Conservation (phyloP, 805 yeast species). For the Tetrapisispora arboricola region DNA sequence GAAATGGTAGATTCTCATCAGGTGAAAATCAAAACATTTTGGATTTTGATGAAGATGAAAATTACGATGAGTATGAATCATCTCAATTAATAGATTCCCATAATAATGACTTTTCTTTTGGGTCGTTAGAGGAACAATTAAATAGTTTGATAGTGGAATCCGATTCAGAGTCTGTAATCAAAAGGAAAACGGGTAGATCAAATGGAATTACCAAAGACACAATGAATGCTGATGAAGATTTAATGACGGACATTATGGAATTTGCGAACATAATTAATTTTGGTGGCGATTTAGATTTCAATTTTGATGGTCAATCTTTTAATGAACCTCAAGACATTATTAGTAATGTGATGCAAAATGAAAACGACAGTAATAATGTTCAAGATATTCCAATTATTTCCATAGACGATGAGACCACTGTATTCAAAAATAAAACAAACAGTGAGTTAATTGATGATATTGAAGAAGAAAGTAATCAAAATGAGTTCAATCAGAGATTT, state of each 20-base stretch:
- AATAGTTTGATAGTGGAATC: slow-evolving; percentile 16
- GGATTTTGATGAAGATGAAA: background rate
- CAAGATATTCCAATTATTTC: background rate
- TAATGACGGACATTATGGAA: slow-evolving; percentile 34
- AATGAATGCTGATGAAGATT: slow-evolving; percentile 22
- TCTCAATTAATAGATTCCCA: background rate
- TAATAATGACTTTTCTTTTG: slow-evolving; percentile 13
- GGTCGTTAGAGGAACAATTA: slow-evolving; percentile 22
- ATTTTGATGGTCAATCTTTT: slow-evolving; percentile 9
- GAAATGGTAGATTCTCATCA: slow-evolving; percentile 26
- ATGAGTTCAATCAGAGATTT: no score
- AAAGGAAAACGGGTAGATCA: background rate
- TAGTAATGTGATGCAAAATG: background rate
- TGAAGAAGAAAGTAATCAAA: no score
- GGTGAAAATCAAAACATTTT: slow-evolving; percentile 13
- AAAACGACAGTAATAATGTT: background rate
- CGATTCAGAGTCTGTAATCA: slow-evolving; percentile 8
- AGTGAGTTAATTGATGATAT: no score
- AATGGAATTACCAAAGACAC: background rate
- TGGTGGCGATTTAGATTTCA: slow-evolving; percentile 33
- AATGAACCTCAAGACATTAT: background rate
- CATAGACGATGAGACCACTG: background rate
- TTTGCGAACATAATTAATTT: slow-evolving; percentile 38
- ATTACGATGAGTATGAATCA: background rate
- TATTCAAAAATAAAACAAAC: no score